Percentiles rank a stretch among this genome's conserved stretches.
These are phyloP conservation scores for Ogataea kodamae DNA, from an alignment of 805 yeast species.

Conservation along the genomic window DNA sequence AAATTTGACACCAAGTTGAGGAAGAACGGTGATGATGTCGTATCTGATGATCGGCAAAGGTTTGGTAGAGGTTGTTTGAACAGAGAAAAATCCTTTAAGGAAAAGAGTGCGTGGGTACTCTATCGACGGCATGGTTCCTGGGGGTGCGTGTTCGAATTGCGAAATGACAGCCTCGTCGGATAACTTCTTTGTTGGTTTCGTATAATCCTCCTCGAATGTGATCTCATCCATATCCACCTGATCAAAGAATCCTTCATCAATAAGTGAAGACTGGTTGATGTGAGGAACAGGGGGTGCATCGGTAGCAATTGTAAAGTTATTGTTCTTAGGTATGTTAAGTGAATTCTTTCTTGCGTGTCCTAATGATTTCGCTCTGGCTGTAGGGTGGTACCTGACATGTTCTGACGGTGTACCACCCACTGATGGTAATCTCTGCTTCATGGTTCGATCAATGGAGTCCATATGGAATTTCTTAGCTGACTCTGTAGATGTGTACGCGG, in stretches of 20 bases:
- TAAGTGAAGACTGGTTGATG: constrained; percentile 29
- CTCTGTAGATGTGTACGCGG: constrained; percentile 36
- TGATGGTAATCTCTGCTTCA: constrained; percentile 11
- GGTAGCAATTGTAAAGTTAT: constrained; percentile 17
- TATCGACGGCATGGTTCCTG: constrained; percentile 87
- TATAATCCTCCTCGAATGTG: constrained; percentile 26
- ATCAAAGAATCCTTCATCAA: constrained; percentile 57
- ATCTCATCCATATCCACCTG: constrained; percentile 44
- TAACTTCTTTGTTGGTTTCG: constrained; percentile 31
- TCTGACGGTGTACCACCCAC: constrained; percentile 31
- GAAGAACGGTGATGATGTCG: constrained; percentile 74
- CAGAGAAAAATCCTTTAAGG: constrained; percentile 89
- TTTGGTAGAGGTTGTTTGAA: constrained; percentile 91
- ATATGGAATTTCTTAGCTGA: constrained; percentile 26
- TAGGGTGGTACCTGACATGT: constrained; percentile 55
- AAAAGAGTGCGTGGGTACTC: constrained; percentile 89
- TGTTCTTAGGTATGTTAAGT: constrained; percentile 32
- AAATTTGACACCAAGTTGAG: constrained; percentile 71
- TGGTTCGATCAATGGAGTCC: constrained; percentile 9
- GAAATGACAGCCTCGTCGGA: constrained; percentile 47
- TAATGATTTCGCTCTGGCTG: constrained; percentile 83
- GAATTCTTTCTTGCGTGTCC: constrained; percentile 75
- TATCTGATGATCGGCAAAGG: constrained; percentile 85
- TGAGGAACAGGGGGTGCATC: constrained; percentile 46
- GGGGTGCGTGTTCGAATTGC: constrained; percentile 51